Conservation (phyloP, 73 alveolate species). For the Symbiodinium pilosum region DNA sequence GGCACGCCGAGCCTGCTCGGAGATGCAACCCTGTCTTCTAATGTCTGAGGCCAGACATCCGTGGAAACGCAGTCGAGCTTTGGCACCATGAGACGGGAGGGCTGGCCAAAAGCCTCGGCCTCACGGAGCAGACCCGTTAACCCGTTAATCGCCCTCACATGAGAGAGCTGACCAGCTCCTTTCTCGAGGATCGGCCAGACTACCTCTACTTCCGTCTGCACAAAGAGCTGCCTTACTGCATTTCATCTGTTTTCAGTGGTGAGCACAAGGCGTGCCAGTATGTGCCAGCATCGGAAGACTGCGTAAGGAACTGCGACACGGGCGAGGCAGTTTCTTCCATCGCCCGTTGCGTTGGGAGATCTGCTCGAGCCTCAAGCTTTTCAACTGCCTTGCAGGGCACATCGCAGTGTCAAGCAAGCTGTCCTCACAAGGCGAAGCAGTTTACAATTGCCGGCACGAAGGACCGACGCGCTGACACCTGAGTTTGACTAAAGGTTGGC, state of each 20-base stretch:
- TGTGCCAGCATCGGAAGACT: background rate
- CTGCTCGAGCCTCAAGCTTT: background rate
- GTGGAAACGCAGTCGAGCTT: too few species aligned
- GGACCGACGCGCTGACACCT: slow-evolving; percentile 69
- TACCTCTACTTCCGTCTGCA: slow-evolving; percentile 59
- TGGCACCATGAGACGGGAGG: slow-evolving; percentile 66
- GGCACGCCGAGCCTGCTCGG: too few species aligned
- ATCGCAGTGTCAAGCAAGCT: too few species aligned
- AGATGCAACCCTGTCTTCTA: too few species aligned
- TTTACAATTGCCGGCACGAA: slow-evolving; percentile 82
- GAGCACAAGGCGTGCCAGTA: too few species aligned
- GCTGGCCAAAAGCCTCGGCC: slow-evolving; percentile 57
- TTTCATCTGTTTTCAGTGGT: too few species aligned
- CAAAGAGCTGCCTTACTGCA: slow-evolving; percentile 7
- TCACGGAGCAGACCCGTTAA: background rate
- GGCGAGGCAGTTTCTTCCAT: slow-evolving; percentile 65
- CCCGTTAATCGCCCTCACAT: too few species aligned
- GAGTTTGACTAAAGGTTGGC: too few species aligned
- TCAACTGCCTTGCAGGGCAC: too few species aligned
- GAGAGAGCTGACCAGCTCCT: too few species aligned
- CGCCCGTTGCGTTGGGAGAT: slow-evolving; percentile 80
- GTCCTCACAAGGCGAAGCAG: slow-evolving; percentile 40
- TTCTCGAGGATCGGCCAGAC: slow-evolving; percentile 82
- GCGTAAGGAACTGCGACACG: slow-evolving; percentile 49
- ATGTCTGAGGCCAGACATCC: too few species aligned